Conservation (phyloP, 1,284 basidiomycete species). For the Peniophora sp. region DNA sequence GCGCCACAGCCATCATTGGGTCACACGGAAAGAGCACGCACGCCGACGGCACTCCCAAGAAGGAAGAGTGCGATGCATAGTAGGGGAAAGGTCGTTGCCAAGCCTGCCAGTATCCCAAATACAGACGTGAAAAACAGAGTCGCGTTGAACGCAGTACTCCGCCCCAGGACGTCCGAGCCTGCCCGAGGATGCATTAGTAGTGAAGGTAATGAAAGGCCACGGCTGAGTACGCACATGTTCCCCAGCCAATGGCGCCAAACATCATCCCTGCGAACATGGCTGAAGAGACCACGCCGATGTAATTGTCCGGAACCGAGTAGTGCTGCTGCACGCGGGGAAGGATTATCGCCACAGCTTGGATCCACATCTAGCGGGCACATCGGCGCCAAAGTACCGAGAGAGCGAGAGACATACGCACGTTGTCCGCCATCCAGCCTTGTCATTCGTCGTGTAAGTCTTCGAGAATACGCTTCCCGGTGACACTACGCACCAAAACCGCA, state of each 20-base stretch:
- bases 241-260: conserved; percentile 91
- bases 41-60: conserved; percentile 87
- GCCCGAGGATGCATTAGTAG: background rate
- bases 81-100: conserved; percentile 63
- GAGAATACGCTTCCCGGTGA: background rate
- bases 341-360: conserved; percentile 84
- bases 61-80: conserved; percentile 81
- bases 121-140: conserved; percentile 87
- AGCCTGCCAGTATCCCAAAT: conserved; percentile 80
- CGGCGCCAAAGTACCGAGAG: conserved; percentile 15
- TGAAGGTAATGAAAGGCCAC: conserved; percentile 1
- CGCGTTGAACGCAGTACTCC: conserved; percentile 85
- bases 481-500: conserved; percentile 76
- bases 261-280: conserved; percentile 93
- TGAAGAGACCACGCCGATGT: conserved; percentile 71
- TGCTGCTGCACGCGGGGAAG: conserved; percentile 89
- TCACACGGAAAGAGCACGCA: conserved; percentile 24
- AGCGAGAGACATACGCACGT: conserved; percentile 39
- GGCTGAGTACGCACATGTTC: conserved; percentile 52
- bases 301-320: conserved; percentile 68
- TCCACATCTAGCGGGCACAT: conserved; percentile 68
- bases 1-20: conserved; percentile 5
- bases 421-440: conserved; percentile 79
- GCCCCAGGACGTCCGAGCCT: conserved; percentile 76
- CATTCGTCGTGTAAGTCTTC: conserved; percentile 2